Evolutionary conservation across 2,329 filamentous ascomycete species (phyloP), one percentile per base, ranked within the genome.

Genomic region (Elsinoe necatrix): DNA sequence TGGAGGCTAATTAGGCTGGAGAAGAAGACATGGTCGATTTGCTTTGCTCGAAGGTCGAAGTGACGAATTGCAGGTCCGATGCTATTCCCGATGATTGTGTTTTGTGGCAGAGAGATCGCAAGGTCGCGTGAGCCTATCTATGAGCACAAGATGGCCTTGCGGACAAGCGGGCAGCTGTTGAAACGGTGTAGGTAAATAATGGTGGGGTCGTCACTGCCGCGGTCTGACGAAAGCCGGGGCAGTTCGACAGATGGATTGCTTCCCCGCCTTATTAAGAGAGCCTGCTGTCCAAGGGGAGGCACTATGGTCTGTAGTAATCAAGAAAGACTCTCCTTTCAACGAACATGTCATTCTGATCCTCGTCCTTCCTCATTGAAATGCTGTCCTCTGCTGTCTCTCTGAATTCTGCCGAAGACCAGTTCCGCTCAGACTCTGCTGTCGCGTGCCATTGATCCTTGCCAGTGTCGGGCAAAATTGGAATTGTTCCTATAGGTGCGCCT

Each of bases 141-240:
- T 54, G 45, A 39, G 35, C 54, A 55, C 45, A 39, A 48, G 43
- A 55, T 23, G 54, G 39, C 21, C 27, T 42, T 37, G 41, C 48
- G 47, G 57, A 56, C 39, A 25, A 16, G 16, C 55, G 52, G 52
- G 52, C 52, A 55, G 58, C 56, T 59, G 55, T 51, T 55, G 41
- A 16, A 51, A 41, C 45, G 39, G 47, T 54, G 54, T 35, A 54
- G 54, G 57, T 56, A 56, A 55, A 59, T 59, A 56, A 37, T 37
- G 34, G 58, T 55, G 58, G 58, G 58, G 58, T 57, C 47, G 48
- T 41, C 47, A 29, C 43, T 59, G 52, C 54, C 50, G 37, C 57
- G 54, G 54, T 54, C 31, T 56, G 57, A 55, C 57, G 48, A 54
- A 52, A 56, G 50, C 54, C 43, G 55, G 54, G 48, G 58, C 48